Conservation (phyloP, 352 stramenopile genomes). For the Aphanomyces astaci region DNA sequence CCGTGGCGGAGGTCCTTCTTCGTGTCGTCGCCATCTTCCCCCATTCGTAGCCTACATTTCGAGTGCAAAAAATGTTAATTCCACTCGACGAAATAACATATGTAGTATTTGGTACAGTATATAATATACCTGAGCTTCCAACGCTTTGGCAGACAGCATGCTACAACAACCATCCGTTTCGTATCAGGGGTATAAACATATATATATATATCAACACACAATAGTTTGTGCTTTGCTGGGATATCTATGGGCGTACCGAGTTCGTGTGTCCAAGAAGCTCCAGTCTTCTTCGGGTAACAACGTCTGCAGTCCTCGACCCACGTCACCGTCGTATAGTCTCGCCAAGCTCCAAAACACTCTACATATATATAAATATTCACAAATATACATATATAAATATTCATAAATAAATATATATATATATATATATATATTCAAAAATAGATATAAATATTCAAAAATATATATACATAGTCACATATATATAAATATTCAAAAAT, state of each 20-base stretch:
- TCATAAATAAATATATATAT: too few species aligned
- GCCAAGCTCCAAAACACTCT: constrained; percentile 84
- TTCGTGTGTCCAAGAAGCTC: constrained; percentile 70
- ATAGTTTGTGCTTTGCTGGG: too few species aligned
- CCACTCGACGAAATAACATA: not conserved
- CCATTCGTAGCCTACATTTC: not conserved
- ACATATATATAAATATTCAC: too few species aligned
- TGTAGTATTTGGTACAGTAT: not conserved
- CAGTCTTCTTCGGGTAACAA: constrained; percentile 76
- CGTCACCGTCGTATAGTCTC: constrained; percentile 62
- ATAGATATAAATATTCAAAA: too few species aligned
- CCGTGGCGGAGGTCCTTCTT: constrained; percentile 62
- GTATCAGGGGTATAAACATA: not conserved
- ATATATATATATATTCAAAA: too few species aligned
- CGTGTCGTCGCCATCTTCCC: not conserved
- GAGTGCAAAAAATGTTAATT: too few species aligned
- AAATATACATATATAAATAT: too few species aligned
- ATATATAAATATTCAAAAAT: too few species aligned
- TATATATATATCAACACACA: not conserved
- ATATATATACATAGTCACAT: not conserved
- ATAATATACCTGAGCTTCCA: constrained; percentile 53
- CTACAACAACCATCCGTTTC: constrained; percentile 27
- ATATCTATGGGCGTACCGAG: constrained; percentile 47
- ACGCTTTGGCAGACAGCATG: constrained; percentile 64
- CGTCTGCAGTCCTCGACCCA: constrained; percentile 50